phyloP scores from a whole-genome alignment of 768 basidiomycete genomes.

The Brasilioporus rufonigricans region DNA sequence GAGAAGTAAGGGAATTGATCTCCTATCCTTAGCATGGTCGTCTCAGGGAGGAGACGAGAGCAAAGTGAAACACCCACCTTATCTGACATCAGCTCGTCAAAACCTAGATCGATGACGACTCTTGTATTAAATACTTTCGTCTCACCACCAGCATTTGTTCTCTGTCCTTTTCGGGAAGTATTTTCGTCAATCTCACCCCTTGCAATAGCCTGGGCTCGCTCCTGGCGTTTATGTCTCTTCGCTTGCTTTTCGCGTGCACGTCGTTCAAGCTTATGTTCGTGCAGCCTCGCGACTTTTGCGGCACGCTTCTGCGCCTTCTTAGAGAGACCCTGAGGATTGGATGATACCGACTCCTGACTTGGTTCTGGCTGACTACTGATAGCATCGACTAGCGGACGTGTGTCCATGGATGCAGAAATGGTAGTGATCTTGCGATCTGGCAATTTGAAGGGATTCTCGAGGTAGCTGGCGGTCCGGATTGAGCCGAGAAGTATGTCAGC shows the following conservation, averaged over 20 bases:
- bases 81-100: slow-evolving; percentile 91
- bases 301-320: slow-evolving; percentile 80
- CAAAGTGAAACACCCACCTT: slow-evolving; percentile 56
- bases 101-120: slow-evolving; percentile 84
- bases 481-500: slow-evolving; percentile 15
- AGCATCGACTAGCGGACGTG: slow-evolving; percentile 7
- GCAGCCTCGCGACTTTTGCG: slow-evolving; percentile 65
- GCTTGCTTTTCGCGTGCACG: slow-evolving; percentile 75
- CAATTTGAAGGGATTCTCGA: no score
- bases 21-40: slow-evolving; percentile 54
- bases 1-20: slow-evolving; percentile 83
- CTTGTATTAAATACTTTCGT: slow-evolving; percentile 51
- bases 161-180: slow-evolving; percentile 16
- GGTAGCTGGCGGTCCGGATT: slow-evolving; percentile 19
- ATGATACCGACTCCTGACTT: slow-evolving; percentile 10
- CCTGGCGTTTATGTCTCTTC: slow-evolving; percentile 69
- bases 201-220: slow-evolving; percentile 49
- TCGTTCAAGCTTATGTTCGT: slow-evolving; percentile 67
- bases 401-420: slow-evolving; percentile 18
- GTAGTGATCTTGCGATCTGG: slow-evolving; percentile 4
- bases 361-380: slow-evolving; percentile 14
- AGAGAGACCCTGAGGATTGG: slow-evolving; percentile 45
- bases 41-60: slow-evolving; percentile 7
- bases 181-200: slow-evolving; percentile 45
- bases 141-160: slow-evolving; percentile 38